Conservation (phyloP, 2,329 filamentous ascomycete species). For the Knufia petricola region DNA sequence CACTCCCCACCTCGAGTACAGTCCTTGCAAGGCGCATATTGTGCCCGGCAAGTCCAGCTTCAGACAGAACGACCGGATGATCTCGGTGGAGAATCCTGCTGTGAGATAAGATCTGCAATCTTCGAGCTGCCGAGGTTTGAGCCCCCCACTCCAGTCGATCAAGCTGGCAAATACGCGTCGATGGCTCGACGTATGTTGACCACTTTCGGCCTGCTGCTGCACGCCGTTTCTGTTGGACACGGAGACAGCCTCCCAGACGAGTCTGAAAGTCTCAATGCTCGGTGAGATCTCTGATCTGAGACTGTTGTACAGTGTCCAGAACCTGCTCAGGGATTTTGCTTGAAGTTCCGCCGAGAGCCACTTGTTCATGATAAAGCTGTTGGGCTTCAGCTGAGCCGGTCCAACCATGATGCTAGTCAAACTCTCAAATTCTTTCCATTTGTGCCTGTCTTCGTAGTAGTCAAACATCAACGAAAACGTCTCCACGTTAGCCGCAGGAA, state of each 20-base stretch:
- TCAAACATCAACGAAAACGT: constrained; percentile 68
- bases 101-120: constrained; percentile 32
- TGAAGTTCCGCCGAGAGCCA: constrained; percentile 59
- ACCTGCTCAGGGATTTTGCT: constrained; percentile 45
- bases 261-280: constrained; percentile 59
- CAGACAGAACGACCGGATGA: constrained; percentile 43
- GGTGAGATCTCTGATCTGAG: constrained; percentile 47
- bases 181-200: constrained; percentile 27
- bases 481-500: constrained; percentile 59
- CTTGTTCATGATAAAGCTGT: constrained; percentile 71
- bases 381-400: constrained; percentile 54
- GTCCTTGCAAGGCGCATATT: constrained; percentile 39
- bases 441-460: constrained; percentile 56
- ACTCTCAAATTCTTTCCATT: constrained; percentile 48
- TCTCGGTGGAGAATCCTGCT: constrained; percentile 42
- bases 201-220: no score
- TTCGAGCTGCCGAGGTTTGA: constrained; percentile 9
- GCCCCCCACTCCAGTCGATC: constrained; percentile 35
- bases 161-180: constrained; percentile 41
- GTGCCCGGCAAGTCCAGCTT: constrained; percentile 41
- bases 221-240: constrained; percentile 42
- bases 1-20: constrained; percentile 36
- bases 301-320: constrained; percentile 46
- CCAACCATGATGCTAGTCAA: constrained; percentile 52
- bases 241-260: constrained; percentile 51